phyloP scores from a whole-genome alignment of 1,284 basidiomycete genomes.

The Moesziomyces sp. region DNA sequence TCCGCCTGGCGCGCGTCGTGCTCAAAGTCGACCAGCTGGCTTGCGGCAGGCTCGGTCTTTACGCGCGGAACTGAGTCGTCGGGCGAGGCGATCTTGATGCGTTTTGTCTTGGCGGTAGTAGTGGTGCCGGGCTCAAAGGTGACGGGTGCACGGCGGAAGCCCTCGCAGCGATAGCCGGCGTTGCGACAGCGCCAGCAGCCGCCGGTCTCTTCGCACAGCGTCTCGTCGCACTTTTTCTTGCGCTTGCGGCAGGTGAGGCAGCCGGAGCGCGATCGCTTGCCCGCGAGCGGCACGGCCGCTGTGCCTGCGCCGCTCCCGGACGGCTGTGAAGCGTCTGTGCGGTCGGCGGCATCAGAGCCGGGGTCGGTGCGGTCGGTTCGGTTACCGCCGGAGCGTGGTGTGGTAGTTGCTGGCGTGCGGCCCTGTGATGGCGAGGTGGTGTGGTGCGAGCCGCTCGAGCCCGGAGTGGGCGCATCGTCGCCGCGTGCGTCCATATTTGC shows the following conservation, averaged over 20 bases:
- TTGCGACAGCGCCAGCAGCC: constrained; percentile 47
- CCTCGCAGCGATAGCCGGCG: constrained; percentile 47
- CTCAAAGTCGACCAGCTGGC: no score
- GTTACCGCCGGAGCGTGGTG: no score
- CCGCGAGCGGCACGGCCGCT: constrained; percentile 11
- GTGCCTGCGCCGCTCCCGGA: constrained; percentile 1
- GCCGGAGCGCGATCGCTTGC: constrained; percentile 36
- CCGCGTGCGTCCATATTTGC: no score
- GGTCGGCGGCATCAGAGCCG: constrained; percentile 2
- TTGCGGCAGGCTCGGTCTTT: constrained; percentile 14
- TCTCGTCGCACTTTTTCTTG: constrained; percentile 49
- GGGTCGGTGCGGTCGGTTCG: neutral
- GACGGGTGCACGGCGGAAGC: constrained; percentile 28
- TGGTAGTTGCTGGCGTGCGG: no score
- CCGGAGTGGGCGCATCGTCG: no score
- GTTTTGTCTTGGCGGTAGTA: constrained; percentile 8
- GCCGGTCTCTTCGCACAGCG: constrained; percentile 38
- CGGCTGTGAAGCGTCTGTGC: neutral
- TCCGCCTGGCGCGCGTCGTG: constrained; percentile 10
- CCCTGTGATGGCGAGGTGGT: no score
- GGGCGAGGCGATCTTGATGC: constrained; percentile 15
- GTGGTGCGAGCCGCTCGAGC: no score
- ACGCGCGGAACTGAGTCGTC: neutral
- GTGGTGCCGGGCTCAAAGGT: constrained; percentile 28
- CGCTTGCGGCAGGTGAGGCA: constrained; percentile 44